These are phyloP conservation scores for Pestalotiopsis sp. DNA, from an alignment of 2,329 filamentous ascomycete genomes.

Conservation along the genomic window DNA sequence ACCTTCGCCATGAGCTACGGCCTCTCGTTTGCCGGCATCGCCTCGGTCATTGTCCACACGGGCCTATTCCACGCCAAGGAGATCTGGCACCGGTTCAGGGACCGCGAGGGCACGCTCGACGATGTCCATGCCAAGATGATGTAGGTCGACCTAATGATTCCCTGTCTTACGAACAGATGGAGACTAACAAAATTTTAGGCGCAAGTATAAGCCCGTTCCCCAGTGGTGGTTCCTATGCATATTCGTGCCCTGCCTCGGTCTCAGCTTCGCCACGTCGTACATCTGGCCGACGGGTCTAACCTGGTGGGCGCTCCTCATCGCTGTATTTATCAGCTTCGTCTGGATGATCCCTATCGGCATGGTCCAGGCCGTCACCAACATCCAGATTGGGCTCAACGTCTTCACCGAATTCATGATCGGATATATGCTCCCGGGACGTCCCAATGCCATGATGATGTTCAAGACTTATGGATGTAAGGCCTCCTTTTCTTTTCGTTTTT, in stretches of 20 bases:
- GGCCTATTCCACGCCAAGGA: constrained; percentile 6
- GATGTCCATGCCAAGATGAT: constrained; percentile 9
- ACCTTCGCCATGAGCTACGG: constrained; percentile 4
- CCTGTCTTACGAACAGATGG: no score
- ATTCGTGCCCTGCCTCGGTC: constrained; percentile 3
- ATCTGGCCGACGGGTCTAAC: constrained; percentile 57
- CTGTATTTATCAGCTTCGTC: constrained; percentile 57
- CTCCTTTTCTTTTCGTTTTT: no score
- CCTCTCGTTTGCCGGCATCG: constrained; percentile 4
- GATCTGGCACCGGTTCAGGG: neutral
- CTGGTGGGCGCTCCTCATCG: constrained; percentile 60
- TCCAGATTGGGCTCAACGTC: constrained; percentile 57
- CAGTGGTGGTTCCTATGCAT: constrained; percentile 3
- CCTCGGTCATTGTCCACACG: constrained; percentile 4
- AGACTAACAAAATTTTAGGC: neutral
- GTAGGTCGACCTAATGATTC: neutral
- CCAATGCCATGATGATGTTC: constrained; percentile 77
- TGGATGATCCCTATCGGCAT: constrained; percentile 65
- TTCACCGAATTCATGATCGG: constrained; percentile 74
- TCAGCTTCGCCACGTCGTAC: constrained; percentile 16
- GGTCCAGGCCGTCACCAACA: constrained; percentile 63
- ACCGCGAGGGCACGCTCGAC: neutral
- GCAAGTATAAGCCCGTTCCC: constrained; percentile 1
- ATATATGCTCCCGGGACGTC: constrained; percentile 71
- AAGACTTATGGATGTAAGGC: constrained; percentile 54